Percentiles rank a stretch among this genome's conserved stretches.
Evolutionary conservation across 176 grass and related monocot genomes (phyloP).

Genomic region (Chrysopogon serrulatus): DNA sequence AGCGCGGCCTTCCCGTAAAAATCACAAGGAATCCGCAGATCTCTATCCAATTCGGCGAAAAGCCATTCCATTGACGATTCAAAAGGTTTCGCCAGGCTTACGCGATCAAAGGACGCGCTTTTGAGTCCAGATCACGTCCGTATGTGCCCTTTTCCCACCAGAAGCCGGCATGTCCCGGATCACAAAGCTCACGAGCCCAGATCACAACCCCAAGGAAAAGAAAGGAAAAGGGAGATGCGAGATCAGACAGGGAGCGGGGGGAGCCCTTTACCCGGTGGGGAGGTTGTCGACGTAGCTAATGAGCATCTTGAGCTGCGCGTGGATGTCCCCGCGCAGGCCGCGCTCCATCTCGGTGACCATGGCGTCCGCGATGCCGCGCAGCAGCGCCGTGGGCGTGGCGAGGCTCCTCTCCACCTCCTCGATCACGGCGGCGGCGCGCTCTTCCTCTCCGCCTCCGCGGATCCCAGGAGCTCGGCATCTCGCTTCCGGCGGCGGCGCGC

Average conservation of each 20-base stretch:
- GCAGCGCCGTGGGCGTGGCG: conserved; percentile 67
- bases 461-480: conserved; percentile 10
- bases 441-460: conserved; percentile 29
- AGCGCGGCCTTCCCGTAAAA: neutral
- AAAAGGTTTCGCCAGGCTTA: neutral
- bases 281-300: conserved; percentile 92
- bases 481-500: conserved; percentile 30
- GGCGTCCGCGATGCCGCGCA: conserved; percentile 73
- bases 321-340: conserved; percentile 61
- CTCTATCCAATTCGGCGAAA: neutral
- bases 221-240: neutral
- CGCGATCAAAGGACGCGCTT: neutral
- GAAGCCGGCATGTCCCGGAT: neutral
- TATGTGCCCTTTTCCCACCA: neutral
- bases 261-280: conserved; percentile 61
- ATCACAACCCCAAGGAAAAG: neutral
- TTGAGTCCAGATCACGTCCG: neutral
- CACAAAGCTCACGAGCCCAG: neutral
- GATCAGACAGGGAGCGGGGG: conserved; percentile 17
- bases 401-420: conserved; percentile 72
- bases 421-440: conserved; percentile 29
- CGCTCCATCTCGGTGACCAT: conserved; percentile 85
- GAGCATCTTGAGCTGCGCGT: conserved; percentile 76
- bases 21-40: neutral
- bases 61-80: neutral